Base-by-base conservation (phyloP, 2,329 filamentous ascomycete genomes). In the Phoma sp. region DNA sequence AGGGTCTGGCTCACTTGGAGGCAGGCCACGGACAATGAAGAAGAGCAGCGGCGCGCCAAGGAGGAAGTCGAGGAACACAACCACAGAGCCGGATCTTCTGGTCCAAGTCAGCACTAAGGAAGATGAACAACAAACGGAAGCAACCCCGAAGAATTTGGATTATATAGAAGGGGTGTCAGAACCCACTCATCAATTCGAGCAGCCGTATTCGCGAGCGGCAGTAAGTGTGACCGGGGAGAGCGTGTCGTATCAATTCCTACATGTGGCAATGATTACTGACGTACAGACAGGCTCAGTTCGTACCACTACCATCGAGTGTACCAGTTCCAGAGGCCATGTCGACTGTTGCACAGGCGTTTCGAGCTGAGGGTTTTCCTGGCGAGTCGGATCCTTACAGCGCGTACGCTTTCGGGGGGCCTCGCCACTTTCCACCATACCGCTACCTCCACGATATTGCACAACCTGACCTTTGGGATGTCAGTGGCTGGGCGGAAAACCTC, bases 401-500 rank as follows among this genome's bases (percentile, higher is more conserved):
- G 4, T 61, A 56, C 2, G 59, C 53, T 18, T 69, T 68, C 33
- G 50, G 43, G 7, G 63, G 64, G 7, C 65, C 63, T 6, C 62
- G 66, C 4, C 29, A 37, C 4, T 27, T 18, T 1, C 43, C 60
- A 4, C 66, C 63, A 9, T 70, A 58, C 47, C 66, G 65, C 18
- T 25, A 42, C 18, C 62, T 68, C 1, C 41, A 60, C 18, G 50
- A 50, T 14, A 52, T 68, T 30, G 24, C 32, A 2, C 47, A 44
- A 5, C 63, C 59, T 24, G 18, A 59, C 22, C 32, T 38, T 35
- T 44, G 45, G 25, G 67, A 69, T 23, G 29, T 56, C 13, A 62
- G 61, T 33, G 54, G 41, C 11, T 71, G 66, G 63, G 64, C 66
- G 1, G 67, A 69, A 48, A 68, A 69, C 18, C 25, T 69, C 10